Conservation (phyloP, 768 basidiomycete genomes). For the Kwoniella pini region DNA sequence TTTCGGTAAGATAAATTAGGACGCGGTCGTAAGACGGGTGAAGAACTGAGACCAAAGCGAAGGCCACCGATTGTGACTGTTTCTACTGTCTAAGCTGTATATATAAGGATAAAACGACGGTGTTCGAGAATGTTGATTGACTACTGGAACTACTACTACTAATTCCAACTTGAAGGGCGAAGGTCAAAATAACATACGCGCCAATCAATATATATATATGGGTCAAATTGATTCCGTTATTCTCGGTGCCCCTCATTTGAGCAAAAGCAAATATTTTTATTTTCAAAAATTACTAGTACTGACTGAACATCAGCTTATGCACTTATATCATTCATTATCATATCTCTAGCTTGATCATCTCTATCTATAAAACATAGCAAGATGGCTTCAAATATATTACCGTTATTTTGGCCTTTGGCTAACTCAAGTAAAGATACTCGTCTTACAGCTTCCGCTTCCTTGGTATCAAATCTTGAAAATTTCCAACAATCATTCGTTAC, state of each 20-base stretch:
- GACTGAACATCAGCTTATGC: not conserved
- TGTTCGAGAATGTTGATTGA: no score
- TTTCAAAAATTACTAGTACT: not conserved
- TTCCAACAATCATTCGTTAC: slow-evolving; percentile 67
- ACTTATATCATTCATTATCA: no score
- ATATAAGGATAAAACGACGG: no score
- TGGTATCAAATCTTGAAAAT: slow-evolving; percentile 75
- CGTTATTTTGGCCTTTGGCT: slow-evolving; percentile 91
- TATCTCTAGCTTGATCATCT: no score
- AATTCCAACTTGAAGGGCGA: no score
- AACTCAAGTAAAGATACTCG: slow-evolving; percentile 76
- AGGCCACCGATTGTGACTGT: no score
- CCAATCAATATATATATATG: no score
- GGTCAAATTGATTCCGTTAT: not conserved
- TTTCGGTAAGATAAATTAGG: no score
- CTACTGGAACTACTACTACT: no score
- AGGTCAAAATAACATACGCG: slow-evolving; percentile 11
- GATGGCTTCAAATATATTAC: slow-evolving; percentile 80
- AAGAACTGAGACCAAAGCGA: no score
- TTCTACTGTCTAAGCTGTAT: no score
- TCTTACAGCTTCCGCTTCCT: slow-evolving; percentile 79
- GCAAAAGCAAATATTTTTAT: slow-evolving; percentile 4
- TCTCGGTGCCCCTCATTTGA: not conserved
- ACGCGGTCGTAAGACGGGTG: no score
- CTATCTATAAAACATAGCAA: slow-evolving; percentile 1